Conservation (phyloP, 306 rosid genomes). For the Calophaca sinica region DNA sequence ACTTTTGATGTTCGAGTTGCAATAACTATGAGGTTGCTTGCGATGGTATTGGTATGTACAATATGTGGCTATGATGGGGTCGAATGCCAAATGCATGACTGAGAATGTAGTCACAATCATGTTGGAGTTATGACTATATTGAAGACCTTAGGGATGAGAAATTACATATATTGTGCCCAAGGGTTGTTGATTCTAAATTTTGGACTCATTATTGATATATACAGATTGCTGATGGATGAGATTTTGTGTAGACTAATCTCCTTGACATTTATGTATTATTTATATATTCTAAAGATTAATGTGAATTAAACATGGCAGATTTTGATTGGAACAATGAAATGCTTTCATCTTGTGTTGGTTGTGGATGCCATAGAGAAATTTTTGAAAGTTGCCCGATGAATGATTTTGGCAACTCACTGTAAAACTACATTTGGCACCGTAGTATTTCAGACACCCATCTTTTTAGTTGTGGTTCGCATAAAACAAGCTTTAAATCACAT, state of each 20-base stretch:
- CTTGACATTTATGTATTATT: constrained; percentile 16
- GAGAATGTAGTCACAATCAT: constrained; percentile 28
- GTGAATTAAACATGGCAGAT: constrained; percentile 23
- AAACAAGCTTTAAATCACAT: constrained; percentile 9
- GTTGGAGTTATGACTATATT: constrained; percentile 19
- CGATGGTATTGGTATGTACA: neutral
- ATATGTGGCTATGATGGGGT: constrained; percentile 25
- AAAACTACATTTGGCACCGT: constrained; percentile 3
- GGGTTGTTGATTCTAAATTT: constrained; percentile 21
- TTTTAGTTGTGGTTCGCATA: neutral
- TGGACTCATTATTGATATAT: neutral
- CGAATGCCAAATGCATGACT: constrained; percentile 25
- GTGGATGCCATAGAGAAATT: neutral
- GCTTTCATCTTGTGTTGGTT: constrained; percentile 25
- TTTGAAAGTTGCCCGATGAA: constrained; percentile 18
- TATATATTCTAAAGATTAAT: constrained; percentile 36
- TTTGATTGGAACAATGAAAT: constrained; percentile 25
- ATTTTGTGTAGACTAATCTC: constrained; percentile 15
- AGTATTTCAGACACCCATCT: constrained; percentile 4
- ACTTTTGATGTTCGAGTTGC: constrained; percentile 33
- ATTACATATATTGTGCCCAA: constrained; percentile 19
- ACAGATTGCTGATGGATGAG: neutral
- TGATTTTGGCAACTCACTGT: constrained; percentile 6
- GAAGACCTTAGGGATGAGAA: constrained; percentile 20
- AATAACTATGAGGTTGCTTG: constrained; percentile 17